Evolutionary conservation across 2,329 filamentous ascomycete species (phyloP), one percentile per base, ranked within the genome.

Genomic region (Ceratocystis colombiana): DNA sequence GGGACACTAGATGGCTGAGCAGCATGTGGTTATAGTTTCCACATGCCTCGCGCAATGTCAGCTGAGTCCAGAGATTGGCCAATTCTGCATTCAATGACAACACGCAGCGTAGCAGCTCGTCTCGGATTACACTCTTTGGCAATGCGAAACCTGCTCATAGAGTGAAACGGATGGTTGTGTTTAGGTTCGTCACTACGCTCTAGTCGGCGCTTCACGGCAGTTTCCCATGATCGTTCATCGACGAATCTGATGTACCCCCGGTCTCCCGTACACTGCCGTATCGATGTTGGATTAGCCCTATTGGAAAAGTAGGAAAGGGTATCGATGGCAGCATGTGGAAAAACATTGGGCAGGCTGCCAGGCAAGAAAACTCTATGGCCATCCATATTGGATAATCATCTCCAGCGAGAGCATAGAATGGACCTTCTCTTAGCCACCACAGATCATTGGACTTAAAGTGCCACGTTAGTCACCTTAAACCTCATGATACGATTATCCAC

Each of bases 1-100:
- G 66, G 46, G 46, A 53, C 2, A 70, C 63, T 48, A 70, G 48
- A 65, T 70, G 68, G 62, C 65, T 62, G 25, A 77, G 62, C n/a
- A 67, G 55, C 63, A 67, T 65, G 55, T 64, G 57, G 15, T 63
- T 64, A 44, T 70, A 69, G 53, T 70, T 70, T 7, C 68, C 68
- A 65, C 69, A 69, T n/a, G 37, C 25, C 12, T 37, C 41, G 2
- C 61, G 20, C 5, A 50, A 15, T 1, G 65, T 64, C 0, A 68
- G 68, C 10, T 44, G 64, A 69, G 59, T 69, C 69, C 22, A 70
- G 67, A 2, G 68, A 64, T 30, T 57, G 30, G 12, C 15, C 37
- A 20, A 68, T 17, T 53, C 68, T 69, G 48, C 66, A 70, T 41
- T 70, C 68, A 12, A 70, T 70, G n/a, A 70, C 41, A 17, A 70